Percentiles rank a stretch among this genome's conserved stretches.
Evolutionary conservation across 768 basidiomycete genomes (phyloP).

Genomic region (Naematelia aurantialba): DNA sequence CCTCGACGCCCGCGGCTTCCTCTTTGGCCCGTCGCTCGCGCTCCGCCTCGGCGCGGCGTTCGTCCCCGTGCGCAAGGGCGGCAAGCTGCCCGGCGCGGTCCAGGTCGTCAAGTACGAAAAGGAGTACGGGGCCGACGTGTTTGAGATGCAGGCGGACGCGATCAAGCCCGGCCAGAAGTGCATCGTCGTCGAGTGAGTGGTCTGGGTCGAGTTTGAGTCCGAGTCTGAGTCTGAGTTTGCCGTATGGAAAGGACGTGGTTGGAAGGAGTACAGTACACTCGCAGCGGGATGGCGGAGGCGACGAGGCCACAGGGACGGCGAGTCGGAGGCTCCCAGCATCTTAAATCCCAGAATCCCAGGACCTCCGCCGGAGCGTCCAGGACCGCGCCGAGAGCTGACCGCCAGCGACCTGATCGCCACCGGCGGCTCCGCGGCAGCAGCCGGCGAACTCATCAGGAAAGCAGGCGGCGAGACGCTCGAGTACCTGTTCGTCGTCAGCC

Average conservation of each 20-base stretch:
- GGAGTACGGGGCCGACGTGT: conserved; percentile 90
- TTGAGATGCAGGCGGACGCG: conserved; percentile 88
- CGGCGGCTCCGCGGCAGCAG: conserved; percentile 89
- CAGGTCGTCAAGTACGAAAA: conserved; percentile 74
- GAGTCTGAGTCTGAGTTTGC: background rate
- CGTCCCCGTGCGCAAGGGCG: conserved; percentile 88
- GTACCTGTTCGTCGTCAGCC: conserved; percentile 89
- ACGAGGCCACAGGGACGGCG: too few relatives aligned
- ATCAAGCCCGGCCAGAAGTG: conserved; percentile 79
- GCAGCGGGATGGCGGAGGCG: too few relatives aligned
- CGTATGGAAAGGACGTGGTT: too few relatives aligned
- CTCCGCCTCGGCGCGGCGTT: conserved; percentile 87
- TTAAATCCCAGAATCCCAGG: too few relatives aligned
- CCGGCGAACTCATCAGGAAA: conserved; percentile 79
- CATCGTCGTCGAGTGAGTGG: conserved; percentile 67
- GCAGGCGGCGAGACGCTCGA: conserved; percentile 80
- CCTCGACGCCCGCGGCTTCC: conserved; percentile 92
- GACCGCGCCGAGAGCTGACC: background rate
- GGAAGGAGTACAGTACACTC: too few relatives aligned
- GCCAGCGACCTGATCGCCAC: conserved; percentile 82
- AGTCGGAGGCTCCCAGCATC: too few relatives aligned
- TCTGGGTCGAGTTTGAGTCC: too few relatives aligned
- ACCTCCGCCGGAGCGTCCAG: too few relatives aligned
- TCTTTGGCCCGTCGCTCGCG: conserved; percentile 88
- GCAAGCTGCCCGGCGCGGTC: conserved; percentile 88